Percentiles rank a stretch among this genome's conserved stretches.
Evolutionary conservation across 805 yeast genomes (phyloP).

Genomic region (Yarrowia sp.): DNA sequence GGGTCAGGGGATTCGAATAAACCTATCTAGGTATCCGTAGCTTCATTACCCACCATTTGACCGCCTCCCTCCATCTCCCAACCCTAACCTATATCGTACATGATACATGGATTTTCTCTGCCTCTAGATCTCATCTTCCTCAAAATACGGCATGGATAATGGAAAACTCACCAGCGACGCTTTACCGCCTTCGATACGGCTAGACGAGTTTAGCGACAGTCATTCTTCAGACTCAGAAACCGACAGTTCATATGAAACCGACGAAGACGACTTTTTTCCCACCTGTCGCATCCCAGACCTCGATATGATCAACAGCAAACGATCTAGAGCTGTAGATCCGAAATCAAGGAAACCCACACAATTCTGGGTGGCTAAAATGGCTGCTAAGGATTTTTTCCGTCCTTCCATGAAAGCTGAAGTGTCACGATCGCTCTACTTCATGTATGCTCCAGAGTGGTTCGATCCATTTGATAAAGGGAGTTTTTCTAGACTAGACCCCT

Average conservation of each 20-base stretch:
- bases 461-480: background rate
- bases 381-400: background rate
- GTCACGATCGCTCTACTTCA: background rate
- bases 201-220: background rate
- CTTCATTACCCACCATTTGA: background rate
- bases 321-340: background rate
- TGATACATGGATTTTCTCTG: background rate
- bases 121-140: background rate
- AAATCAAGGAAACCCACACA: slow-evolving; percentile 11
- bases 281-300: slow-evolving; percentile 10
- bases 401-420: slow-evolving; percentile 16
- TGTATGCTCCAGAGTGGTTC: slow-evolving; percentile 15
- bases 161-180: background rate
- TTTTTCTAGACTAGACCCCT: background rate
- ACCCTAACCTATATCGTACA: background rate
- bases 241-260: background rate
- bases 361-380: slow-evolving; percentile 8
- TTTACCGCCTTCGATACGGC: background rate
- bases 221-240: background rate
- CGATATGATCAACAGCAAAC: background rate
- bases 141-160: background rate
- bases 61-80: background rate
- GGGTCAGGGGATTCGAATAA: no score
- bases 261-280: background rate
- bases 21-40: no score